Evolutionary conservation across 805 yeast species (phyloP), one percentile per base, ranked within the genome.

Genomic region (Candida chilensis): DNA sequence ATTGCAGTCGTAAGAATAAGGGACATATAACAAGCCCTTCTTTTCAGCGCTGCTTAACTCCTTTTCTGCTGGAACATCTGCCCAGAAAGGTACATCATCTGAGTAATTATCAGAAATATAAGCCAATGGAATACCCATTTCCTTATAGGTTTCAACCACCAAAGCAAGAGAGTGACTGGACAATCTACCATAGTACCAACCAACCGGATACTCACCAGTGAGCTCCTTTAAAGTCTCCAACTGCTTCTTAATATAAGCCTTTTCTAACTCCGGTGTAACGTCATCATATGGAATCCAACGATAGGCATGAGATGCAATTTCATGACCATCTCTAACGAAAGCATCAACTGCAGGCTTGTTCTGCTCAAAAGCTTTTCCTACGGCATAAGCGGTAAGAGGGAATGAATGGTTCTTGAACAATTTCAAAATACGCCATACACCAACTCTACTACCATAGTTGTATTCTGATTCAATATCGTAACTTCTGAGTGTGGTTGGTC

Each of bases 21-120:
- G 52, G 18, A 48, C 42, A 35, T 41, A 39, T 18, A 48, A 35
- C 17, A 47, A 22, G n/a, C 53, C 53, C 17, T 43, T 38, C 30
- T 45, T 43, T 24, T 44, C 37, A n/a, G n/a, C n/a, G n/a, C n/a
- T n/a, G n/a, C n/a, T n/a, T n/a, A n/a, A n/a, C n/a, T 35, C 40
- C 21, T 38, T 37, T 30, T 49, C 48, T 12, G 44, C 39, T 14
- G 58, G 57, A 13, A 45, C 40, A 19, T 52, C 52, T n/a, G 37
- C 40, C 60, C 60, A 57, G 32, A 36, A 52, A 13, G 64, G 64
- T 13, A 55, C 36, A 38, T 57, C 64, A 33, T 57, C 64, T 18
- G 44, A 49, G 32, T 53, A 57, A 22, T 50, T 46, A 32, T 57
- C 64, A 11, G 55, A 49, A 32, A 47, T 41, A 51, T 56, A 57